These are phyloP conservation scores for Sporothrix protearum DNA, from an alignment of 2,329 filamentous ascomycete species.

Conservation along the genomic window DNA sequence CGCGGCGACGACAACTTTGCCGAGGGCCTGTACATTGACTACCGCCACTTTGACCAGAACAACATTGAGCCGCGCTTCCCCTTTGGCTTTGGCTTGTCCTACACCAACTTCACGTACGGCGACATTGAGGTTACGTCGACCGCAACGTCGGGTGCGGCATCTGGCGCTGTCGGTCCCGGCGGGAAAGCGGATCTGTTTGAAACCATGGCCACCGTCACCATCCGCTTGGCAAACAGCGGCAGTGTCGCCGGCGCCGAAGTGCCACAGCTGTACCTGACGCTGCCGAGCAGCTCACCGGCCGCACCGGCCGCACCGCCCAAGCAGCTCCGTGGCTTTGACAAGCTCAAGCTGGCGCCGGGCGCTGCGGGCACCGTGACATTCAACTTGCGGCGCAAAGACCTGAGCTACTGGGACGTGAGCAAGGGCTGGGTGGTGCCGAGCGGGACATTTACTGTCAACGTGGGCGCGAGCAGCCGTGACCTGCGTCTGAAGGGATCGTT, in stretches of 20 bases:
- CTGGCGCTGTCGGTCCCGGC: slow-evolving; percentile 41
- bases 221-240: slow-evolving; percentile 64
- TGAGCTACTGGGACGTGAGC: slow-evolving; percentile 60
- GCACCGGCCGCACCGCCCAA: slow-evolving; percentile 40
- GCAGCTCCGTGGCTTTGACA: slow-evolving; percentile 61
- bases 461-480: slow-evolving; percentile 48
- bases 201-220: slow-evolving; percentile 49
- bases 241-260: slow-evolving; percentile 60
- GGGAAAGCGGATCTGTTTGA: slow-evolving; percentile 48
- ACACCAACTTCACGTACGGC: slow-evolving; percentile 64
- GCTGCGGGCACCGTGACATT: slow-evolving; percentile 49
- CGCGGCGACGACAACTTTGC: slow-evolving; percentile 50
- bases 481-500: slow-evolving; percentile 41
- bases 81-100: slow-evolving; percentile 64
- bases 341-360: slow-evolving; percentile 50
- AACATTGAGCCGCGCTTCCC: slow-evolving; percentile 58
- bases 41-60: slow-evolving; percentile 58
- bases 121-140: slow-evolving; percentile 43
- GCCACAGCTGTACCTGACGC: slow-evolving; percentile 56
- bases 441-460: slow-evolving; percentile 42
- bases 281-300: slow-evolving; percentile 39
- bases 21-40: slow-evolving; percentile 62
- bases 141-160: slow-evolving; percentile 38
- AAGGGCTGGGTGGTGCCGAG: slow-evolving; percentile 59
- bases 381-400: slow-evolving; percentile 54